Evolutionary conservation across 441 rosid species (phyloP).

Genomic region (Raphanus hybrid): DNA sequence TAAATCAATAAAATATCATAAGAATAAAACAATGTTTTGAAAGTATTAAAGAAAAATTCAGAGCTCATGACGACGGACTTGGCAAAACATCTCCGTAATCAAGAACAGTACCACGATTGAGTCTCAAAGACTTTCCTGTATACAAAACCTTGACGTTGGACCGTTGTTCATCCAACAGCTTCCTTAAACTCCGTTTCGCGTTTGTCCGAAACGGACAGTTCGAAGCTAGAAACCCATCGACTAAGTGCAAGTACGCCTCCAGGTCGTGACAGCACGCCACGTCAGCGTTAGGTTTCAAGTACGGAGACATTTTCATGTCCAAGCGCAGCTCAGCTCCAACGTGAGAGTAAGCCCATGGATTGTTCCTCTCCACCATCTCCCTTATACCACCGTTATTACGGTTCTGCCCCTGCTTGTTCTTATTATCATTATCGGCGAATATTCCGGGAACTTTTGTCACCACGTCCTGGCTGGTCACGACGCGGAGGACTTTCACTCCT

Average conservation of each 20-base stretch:
- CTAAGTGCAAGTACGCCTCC: slow-evolving; percentile 75
- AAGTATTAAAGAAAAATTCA: background rate
- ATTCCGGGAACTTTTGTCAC: slow-evolving; percentile 65
- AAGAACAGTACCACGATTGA: slow-evolving; percentile 44
- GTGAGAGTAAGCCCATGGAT: slow-evolving; percentile 64
- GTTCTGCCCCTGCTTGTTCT: slow-evolving; percentile 15
- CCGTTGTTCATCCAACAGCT: slow-evolving; percentile 71
- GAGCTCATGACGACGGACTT: slow-evolving; percentile 63
- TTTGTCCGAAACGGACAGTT: slow-evolving; percentile 87
- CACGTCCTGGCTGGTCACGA: slow-evolving; percentile 66
- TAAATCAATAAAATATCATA: background rate
- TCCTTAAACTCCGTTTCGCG: slow-evolving; percentile 87
- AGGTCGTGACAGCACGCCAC: slow-evolving; percentile 74
- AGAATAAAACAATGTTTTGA: background rate
- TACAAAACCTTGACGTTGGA: slow-evolving; percentile 84
- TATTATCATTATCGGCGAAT: slow-evolving; percentile 33
- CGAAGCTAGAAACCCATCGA: slow-evolving; percentile 77
- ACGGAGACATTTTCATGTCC: slow-evolving; percentile 77
- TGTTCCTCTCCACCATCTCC: slow-evolving; percentile 41
- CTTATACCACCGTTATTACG: slow-evolving; percentile 19
- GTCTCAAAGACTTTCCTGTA: slow-evolving; percentile 61
- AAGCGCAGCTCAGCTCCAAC: slow-evolving; percentile 72
- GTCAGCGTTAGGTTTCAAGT: slow-evolving; percentile 70
- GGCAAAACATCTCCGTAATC: slow-evolving; percentile 57
- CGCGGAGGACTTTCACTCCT: slow-evolving; percentile 60